Evolutionary conservation across 2,329 filamentous ascomycete genomes (phyloP), one percentile per base, ranked within the genome.

Genomic region (Colletotrichum tanaceti): DNA sequence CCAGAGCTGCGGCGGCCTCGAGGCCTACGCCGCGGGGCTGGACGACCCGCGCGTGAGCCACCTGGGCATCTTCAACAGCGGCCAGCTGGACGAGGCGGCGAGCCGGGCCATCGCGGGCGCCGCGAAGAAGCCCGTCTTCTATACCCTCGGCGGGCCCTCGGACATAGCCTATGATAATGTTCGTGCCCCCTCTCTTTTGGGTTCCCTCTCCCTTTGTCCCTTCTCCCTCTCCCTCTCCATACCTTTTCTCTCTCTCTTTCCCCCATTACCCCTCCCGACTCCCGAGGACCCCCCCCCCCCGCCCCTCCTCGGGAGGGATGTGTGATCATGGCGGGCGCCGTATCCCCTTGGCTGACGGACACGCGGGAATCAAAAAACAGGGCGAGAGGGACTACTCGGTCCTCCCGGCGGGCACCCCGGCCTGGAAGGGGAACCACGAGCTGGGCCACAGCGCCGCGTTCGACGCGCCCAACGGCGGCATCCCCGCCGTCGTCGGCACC

Each of bases 61-160:
- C 20, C 50, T 67, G 14, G 64, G 64, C 20, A 63, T 67, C 20
- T 67, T 67, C 64, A 67, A 63, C 9, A 62, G 58, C 52, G 64
- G 64, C 7, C 43, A 50, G 5, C 22, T 63, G 4, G 50, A 35
- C 9, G 64, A 57, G 39, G 22, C 32, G 0, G 43, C 58, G 0
- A 67, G 58, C 10, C 58, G 57, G 16, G 43, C 50, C 0, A 20
- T 63, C 4, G 64, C 59, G 0, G 64, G 58, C 0, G 63, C 50
- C 7, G 35, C 63, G 13, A 67, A 41, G 18, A 67, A 58, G 38
- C 64, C 64, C 5, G 46, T 67, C 1, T 67, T 67, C 18, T 67
- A 67, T 13, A 55, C 52, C 1, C 43, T 67, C 2, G 64, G 64
- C 3, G 64, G 64, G 1, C 58, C 58, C 2, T 24, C n/a, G 9